Percentiles rank a stretch among this genome's conserved stretches.
phyloP scores from a whole-genome alignment of 306 rosid genomes.

The Cyclanthera cordifolia region DNA sequence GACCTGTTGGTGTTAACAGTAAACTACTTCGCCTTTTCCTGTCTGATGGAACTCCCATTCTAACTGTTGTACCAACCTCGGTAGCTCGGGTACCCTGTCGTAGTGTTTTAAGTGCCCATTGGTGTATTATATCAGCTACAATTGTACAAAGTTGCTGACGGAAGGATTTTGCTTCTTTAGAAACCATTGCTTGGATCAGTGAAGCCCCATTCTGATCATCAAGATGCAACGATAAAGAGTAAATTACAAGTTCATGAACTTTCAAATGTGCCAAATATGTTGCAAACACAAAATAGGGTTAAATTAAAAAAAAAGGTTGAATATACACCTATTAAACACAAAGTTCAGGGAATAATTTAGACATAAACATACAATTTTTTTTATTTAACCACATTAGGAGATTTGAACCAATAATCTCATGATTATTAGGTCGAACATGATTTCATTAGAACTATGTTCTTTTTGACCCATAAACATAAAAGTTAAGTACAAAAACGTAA shows the following conservation, averaged over 20 bases:
- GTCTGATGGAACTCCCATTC: constrained; percentile 33
- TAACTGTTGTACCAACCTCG: constrained; percentile 26
- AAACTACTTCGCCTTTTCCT: constrained; percentile 36
- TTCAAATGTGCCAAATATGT: too few relatives aligned
- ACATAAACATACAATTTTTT: too few relatives aligned
- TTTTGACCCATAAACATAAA: too few relatives aligned
- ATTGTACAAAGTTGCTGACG: constrained; percentile 52
- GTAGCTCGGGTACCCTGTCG: constrained; percentile 31
- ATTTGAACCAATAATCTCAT: too few relatives aligned
- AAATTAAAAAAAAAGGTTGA: too few relatives aligned
- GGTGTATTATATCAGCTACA: constrained; percentile 50
- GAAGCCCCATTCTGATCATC: constrained; percentile 76
- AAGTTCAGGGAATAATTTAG: too few relatives aligned
- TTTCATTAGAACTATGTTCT: too few relatives aligned
- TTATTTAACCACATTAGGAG: too few relatives aligned
- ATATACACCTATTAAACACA: too few relatives aligned
- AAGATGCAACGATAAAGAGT: constrained; percentile 16
- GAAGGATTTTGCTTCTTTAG: constrained; percentile 55
- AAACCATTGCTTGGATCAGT: constrained; percentile 55
- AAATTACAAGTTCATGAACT: background rate
- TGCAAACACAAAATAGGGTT: too few relatives aligned
- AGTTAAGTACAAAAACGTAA: too few relatives aligned
- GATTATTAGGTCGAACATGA: too few relatives aligned
- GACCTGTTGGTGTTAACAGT: constrained; percentile 25
- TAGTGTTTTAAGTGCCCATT: constrained; percentile 40